Base-by-base conservation (phyloP, 495 filamentous ascomycete species). In the Penicillium coffeae region DNA sequence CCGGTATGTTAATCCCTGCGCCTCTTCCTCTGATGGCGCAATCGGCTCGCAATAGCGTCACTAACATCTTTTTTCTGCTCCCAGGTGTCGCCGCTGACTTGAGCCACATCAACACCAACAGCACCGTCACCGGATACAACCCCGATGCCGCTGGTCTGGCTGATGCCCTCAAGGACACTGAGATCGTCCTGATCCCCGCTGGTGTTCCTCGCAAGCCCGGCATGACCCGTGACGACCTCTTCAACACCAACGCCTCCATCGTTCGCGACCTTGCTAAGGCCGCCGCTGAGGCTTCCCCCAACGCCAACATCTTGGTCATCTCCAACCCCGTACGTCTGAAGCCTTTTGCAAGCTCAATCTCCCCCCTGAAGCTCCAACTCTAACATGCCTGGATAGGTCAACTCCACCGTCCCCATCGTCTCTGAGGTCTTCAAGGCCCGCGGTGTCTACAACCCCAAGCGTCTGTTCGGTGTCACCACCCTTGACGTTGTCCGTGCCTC, bases 161-260 rank as follows among this genome's bases (percentile, higher is more conserved):
- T 61, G 77, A 78, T 56, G 83, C 83, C 54, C 82, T 97, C 64
- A 87, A 86, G 71, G 90, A 82, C 64, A 74, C 89, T 54, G 89
- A 97, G 67, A 84, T 98, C 59, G 90, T 98, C 59, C 84, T 98
- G 60, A 97, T 98, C 69, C 93, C 93, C 59, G 93, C 93, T 60
- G 93, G 93, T 76, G 93, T 98, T 55, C 93, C 93, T 58, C 90
- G 93, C 76, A 98, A 98, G 82, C 93, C 93, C 64, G 93, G 93
- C 74, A 98, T 98, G 93, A 94, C 88, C 76, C 90, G 93, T 77
- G 93, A 97, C 76, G 85, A 98, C 66, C 87, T 98, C 46, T 98
- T 98, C 88, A 98, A 98, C 80, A 98, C 92, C 80, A 98, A 98
- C 72, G 93, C 94, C 70, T 95, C 90, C 56, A 98, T 98, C 65